phyloP scores from a whole-genome alignment of 202 grass and related monocot species.

The Musa balbisiana region DNA sequence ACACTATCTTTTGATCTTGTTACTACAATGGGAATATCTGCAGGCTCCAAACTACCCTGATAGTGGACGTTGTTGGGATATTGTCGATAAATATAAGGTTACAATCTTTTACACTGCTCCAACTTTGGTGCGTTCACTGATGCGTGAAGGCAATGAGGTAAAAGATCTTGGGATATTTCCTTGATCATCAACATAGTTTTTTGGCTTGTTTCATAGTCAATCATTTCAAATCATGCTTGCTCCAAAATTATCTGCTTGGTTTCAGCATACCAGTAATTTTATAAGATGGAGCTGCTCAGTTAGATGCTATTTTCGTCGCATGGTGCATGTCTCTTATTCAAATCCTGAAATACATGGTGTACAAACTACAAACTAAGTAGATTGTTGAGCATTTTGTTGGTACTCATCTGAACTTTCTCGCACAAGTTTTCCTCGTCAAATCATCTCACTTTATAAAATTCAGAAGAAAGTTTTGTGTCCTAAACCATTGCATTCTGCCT shows the following conservation, averaged over 20 bases:
- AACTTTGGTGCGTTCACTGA: slow-evolving; percentile 85
- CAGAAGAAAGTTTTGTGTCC: not conserved
- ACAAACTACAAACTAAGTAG: too few species aligned
- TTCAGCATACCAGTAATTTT: not conserved
- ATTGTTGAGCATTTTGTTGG: too few species aligned
- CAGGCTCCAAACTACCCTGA: slow-evolving; percentile 95
- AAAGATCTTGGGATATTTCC: not conserved
- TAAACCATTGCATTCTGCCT: not conserved
- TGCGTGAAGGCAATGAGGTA: slow-evolving; percentile 84
- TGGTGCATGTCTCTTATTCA: not conserved
- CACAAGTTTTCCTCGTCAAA: not conserved
- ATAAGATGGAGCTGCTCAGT: too few species aligned
- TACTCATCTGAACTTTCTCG: too few species aligned
- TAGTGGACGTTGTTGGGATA: slow-evolving; percentile 78
- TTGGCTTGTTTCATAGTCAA: not conserved
- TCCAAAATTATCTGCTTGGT: not conserved
- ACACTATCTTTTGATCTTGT: not conserved
- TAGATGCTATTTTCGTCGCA: not conserved
- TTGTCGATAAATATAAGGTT: slow-evolving; percentile 90
- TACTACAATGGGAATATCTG: slow-evolving; percentile 14
- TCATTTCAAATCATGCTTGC: too few species aligned
- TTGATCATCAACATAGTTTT: not conserved
- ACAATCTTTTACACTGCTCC: slow-evolving; percentile 98
- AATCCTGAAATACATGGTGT: too few species aligned
- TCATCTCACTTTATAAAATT: not conserved